Base-by-base conservation (phyloP, 345 rosid genomes). In the Arabis hirsuta region DNA sequence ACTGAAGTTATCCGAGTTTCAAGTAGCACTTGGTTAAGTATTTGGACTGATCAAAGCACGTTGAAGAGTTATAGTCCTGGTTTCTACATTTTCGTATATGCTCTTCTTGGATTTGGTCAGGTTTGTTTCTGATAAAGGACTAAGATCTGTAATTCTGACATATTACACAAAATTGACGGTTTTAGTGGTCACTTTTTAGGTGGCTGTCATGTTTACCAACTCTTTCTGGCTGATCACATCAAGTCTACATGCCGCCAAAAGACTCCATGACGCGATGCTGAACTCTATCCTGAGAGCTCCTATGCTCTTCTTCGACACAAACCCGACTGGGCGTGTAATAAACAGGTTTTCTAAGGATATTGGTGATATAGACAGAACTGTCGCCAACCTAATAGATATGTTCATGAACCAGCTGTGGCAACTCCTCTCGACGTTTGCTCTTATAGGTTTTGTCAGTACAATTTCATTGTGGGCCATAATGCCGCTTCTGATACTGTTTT, bases 331-430 rank as follows among this genome's bases (percentile, higher is more conserved):
- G 36, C 90, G 96, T 10, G 81, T 95, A 54, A 91, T 95, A 72
- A 95, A 95, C 65, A 84, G 97, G 83, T 95, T 95, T 75, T 88
- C 99, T 1, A 95, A 84, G 85, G 97, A 95, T 82, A 80, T 89
- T 19, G 93, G 97, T 44, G 96, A 91, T 76, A 87, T 95, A 65
- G 99, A 91, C 81, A 81, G 89, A 43, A 84, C 76, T 77, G 96
- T 95, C 55, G 96, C 97, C 41, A 64, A 63, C 71, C 81, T 76
- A 22, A 80, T 90, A 73, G 84, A 95, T 65, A 84, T 82, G 87
- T 90, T 91, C 79, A 81, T 91, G 64, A 83, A 85, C 53, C 96
- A 84, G 78, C 55, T 90, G 26, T 87, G 90, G 83, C 96, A 89
- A 84, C 96, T 95, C 38, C 89, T 95, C 67, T 91, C 97, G 8